Evolutionary conservation across 257 asterid genomes (phyloP), one percentile per base, ranked within the genome.

Genomic region (Fraxinus excelsior): DNA sequence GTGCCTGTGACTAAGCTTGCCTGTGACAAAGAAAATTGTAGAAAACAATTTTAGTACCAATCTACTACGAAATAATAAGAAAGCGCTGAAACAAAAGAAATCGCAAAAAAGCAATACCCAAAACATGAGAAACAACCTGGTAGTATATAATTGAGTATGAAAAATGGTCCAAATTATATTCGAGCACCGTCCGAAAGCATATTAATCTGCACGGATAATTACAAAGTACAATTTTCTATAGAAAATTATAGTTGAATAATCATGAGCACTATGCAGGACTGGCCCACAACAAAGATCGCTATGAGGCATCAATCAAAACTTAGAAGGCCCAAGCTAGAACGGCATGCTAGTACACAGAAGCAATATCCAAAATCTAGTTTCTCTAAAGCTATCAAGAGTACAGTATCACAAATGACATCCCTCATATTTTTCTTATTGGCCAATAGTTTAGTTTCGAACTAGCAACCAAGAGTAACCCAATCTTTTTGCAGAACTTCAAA

Each of bases 1-100:
- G 77, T 73, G 77, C 75, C 78, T 67, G 34, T 32, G 75, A 71
- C 75, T 21, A 56, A 29, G 70, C 25, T 76, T 78, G 79, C 68
- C 82, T 68, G 65, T 67, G 74, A 77, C 62, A 32, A 31, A 31
- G 28, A 21, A 60, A 34, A 37, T 71, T n/a, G 28, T 29, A 31
- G 6, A 70, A 25, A 34, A 35, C 37, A 72, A 64, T 49, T 51
- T 78, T 18, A 73, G 32, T 64, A 70, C 7, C 64, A 69, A 71
- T 65, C 13, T 38, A 72, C 37, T 29, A 13, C 72, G 11, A 62
- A 58, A 60, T 62, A 53, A 77, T 62, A 71, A 16, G 78, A 76
- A 70, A 66, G 44, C 42, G 67, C 60, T 64, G 1, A 72, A 9
- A 67, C 35, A 25, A 60, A 60, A 73, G 73, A 79, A 34, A 28